Conservation (phyloP, 352 stramenopile genomes). For the Pythium brachiatum region DNA sequence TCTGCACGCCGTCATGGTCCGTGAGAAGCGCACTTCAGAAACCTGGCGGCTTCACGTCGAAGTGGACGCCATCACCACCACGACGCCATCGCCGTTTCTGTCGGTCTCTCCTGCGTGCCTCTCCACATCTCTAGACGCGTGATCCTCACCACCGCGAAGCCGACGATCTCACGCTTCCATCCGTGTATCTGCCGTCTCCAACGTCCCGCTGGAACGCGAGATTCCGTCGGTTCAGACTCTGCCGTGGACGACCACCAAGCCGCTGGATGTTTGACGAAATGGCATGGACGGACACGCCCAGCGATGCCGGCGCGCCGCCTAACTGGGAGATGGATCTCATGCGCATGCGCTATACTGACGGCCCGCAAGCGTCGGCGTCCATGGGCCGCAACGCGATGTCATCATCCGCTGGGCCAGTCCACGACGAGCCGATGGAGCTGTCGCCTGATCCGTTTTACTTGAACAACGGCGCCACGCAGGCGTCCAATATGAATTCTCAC, state of each 20-base stretch:
- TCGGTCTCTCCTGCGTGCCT: not conserved
- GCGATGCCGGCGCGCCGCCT: slow-evolving; percentile 5
- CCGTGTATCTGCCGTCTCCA: not conserved
- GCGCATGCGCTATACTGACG: slow-evolving; percentile 18
- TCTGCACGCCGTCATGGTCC: slow-evolving; percentile 24
- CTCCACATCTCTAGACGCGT: not conserved
- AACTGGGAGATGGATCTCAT: slow-evolving; percentile 26
- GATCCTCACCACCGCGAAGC: not conserved
- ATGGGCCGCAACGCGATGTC: not conserved
- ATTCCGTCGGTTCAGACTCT: not conserved
- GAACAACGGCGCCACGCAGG: not conserved
- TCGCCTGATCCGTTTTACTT: slow-evolving; percentile 22
- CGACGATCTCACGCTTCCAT: not conserved
- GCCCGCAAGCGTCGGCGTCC: not conserved
- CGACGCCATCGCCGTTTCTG: not conserved
- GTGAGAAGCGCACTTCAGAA: slow-evolving; percentile 31
- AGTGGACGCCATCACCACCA: slow-evolving; percentile 6
- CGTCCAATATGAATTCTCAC: not conserved
- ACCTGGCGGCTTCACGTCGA: slow-evolving; percentile 22
- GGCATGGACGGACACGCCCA: slow-evolving; percentile 21
- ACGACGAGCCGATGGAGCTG: slow-evolving; percentile 22
- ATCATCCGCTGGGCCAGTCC: not conserved
- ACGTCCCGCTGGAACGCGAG: not conserved
- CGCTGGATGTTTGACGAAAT: slow-evolving; percentile 26
- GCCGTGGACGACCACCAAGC: not conserved